phyloP scores from a whole-genome alignment of 1,139 yeast species.

The Yamadazyma atmosphaerica region DNA sequence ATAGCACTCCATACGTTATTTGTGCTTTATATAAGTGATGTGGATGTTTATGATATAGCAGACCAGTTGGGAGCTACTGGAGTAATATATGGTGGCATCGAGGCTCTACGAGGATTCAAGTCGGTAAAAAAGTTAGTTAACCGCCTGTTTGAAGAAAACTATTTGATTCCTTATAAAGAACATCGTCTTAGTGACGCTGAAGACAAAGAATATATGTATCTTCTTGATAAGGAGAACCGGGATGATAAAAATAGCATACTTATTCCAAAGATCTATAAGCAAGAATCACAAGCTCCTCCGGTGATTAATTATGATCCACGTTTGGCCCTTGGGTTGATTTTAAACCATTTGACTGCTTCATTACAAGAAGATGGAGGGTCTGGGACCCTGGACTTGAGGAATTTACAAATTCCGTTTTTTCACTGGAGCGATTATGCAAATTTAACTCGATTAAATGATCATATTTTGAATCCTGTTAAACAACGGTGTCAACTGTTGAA shows the following conservation, averaged over 20 bases:
- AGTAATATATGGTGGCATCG: background rate
- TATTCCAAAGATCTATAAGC: slow-evolving; percentile 6
- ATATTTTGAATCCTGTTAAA: slow-evolving; percentile 18
- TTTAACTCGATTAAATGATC: slow-evolving; percentile 24
- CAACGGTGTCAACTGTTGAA: slow-evolving; percentile 23
- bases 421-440: slow-evolving; percentile 42
- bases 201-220: slow-evolving; percentile 4
- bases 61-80: background rate
- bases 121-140: slow-evolving; percentile 7
- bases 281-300: slow-evolving; percentile 6
- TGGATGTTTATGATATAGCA: background rate
- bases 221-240: background rate
- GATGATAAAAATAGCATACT: slow-evolving; percentile 2
- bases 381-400: slow-evolving; percentile 1
- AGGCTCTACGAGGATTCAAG: background rate
- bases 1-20: slow-evolving; percentile 20
- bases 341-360: slow-evolving; percentile 19
- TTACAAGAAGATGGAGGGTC: slow-evolving; percentile 9
- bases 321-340: slow-evolving; percentile 28
- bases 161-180: slow-evolving; percentile 6
- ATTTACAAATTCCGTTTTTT: slow-evolving; percentile 22
- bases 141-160: slow-evolving; percentile 3
- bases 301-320: slow-evolving; percentile 33
- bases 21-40: slow-evolving; percentile 12
- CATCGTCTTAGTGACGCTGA: slow-evolving; percentile 4